Evolutionary conservation across 2,329 filamentous ascomycete genomes (phyloP).

Genomic region (Talaromyces sp.): DNA sequence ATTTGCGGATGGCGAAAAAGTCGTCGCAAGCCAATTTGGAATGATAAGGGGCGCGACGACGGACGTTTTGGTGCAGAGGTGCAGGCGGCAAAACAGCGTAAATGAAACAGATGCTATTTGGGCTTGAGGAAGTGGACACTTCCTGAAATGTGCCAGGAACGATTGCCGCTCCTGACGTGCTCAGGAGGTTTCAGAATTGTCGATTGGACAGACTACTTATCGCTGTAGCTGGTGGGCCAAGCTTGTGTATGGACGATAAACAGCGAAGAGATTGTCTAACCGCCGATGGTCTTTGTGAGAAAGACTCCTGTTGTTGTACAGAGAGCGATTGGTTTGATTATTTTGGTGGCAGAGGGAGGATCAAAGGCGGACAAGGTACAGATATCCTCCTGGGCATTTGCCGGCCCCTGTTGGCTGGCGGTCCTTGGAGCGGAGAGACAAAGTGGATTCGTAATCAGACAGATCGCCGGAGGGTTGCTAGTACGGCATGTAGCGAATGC

Average conservation of each 20-base stretch:
- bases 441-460: constrained; percentile 15
- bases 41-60: constrained; percentile 9
- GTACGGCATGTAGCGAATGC: constrained; percentile 14
- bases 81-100: constrained; percentile 11
- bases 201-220: neutral
- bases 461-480: constrained; percentile 16
- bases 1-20: constrained; percentile 2
- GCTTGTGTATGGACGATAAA: neutral
- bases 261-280: neutral
- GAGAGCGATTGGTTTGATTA: neutral
- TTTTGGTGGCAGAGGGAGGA: neutral
- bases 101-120: constrained; percentile 5
- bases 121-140: constrained; percentile 13
- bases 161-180: constrained; percentile 12
- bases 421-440: constrained; percentile 7
- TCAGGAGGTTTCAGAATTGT: constrained; percentile 16
- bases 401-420: constrained; percentile 6
- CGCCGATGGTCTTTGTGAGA: neutral
- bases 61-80: constrained; percentile 1
- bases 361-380: neutral
- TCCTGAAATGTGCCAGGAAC: constrained; percentile 7
- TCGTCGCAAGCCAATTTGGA: constrained; percentile 12
- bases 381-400: constrained; percentile 5
- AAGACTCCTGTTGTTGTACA: neutral
- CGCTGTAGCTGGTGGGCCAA: neutral